phyloP scores from a whole-genome alignment of 164 flowering plant species.

The Vitis labrusca region DNA sequence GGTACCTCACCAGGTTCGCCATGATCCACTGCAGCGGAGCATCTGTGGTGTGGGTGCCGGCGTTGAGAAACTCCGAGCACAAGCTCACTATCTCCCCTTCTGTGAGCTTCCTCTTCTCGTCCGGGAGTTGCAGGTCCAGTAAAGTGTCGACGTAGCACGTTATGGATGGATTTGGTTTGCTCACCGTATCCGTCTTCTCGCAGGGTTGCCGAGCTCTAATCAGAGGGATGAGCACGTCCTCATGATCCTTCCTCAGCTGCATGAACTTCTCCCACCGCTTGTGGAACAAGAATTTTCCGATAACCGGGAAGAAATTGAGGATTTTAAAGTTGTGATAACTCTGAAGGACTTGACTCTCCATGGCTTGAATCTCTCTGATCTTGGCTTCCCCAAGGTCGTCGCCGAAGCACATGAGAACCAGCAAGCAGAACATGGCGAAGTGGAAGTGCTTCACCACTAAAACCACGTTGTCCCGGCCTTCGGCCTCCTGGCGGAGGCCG shows the following conservation, averaged over 20 bases:
- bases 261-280: constrained; percentile 16
- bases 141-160: constrained; percentile 17
- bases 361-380: constrained; percentile 2
- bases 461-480: not conserved
- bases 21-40: constrained; percentile 42
- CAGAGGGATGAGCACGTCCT: constrained; percentile 11
- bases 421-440: constrained; percentile 16
- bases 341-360: constrained; percentile 3
- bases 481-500: not conserved
- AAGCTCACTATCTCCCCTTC: constrained; percentile 28
- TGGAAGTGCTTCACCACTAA: constrained; percentile 7
- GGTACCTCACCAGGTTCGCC: too few relatives aligned
- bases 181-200: not conserved
- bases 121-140: constrained; percentile 12
- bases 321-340: not conserved
- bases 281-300: constrained; percentile 10
- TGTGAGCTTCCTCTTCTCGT: constrained; percentile 19
- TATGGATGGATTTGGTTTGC: too few relatives aligned
- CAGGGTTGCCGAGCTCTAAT: constrained; percentile 9
- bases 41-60: constrained; percentile 46
- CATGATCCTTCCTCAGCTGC: not conserved
- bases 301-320: constrained; percentile 17
- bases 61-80: constrained; percentile 43
- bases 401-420: constrained; percentile 28
- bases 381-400: constrained; percentile 12